These are phyloP conservation scores for Marvania coccoides DNA, from an alignment of 139 green algal genomes.

Conservation along the genomic window DNA sequence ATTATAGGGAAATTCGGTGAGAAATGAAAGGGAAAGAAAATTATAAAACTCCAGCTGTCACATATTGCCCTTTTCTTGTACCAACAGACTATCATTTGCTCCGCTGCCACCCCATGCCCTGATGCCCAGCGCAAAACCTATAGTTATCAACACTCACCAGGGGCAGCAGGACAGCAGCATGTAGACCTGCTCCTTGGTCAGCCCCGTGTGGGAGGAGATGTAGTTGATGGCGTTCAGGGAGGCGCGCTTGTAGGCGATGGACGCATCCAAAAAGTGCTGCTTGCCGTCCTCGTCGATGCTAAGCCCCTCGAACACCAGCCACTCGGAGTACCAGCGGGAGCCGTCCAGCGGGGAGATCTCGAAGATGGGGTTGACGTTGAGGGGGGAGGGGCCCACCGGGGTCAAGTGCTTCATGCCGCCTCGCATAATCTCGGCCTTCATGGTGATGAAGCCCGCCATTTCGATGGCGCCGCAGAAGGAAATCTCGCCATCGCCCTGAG, in stretches of 20 bases:
- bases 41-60: no score
- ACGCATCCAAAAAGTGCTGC: conserved; percentile 70
- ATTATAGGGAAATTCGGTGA: not conserved
- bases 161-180: conserved; percentile 71
- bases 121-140: not conserved
- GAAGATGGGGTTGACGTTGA: conserved; percentile 70
- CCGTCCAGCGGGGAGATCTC: conserved; percentile 64
- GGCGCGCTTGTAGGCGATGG: conserved; percentile 67
- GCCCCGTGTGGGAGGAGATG: conserved; percentile 60
- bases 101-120: no score
- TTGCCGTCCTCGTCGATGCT: conserved; percentile 54
- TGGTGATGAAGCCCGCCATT: conserved; percentile 64
- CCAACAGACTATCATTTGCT: no score
- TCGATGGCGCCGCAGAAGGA: conserved; percentile 65
- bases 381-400: conserved; percentile 54
- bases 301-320: conserved; percentile 70
- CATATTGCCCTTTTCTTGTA: no score
- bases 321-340: conserved; percentile 52
- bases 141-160: conserved; percentile 22
- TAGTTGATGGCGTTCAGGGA: conserved; percentile 73
- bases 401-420: conserved; percentile 68
- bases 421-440: conserved; percentile 62
- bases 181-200: conserved; percentile 65
- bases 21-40: no score
- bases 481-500: conserved; percentile 65